Evolutionary conservation across 495 filamentous ascomycete genomes (phyloP), one percentile per base, ranked within the genome.

Genomic region (Xylaria acuta): DNA sequence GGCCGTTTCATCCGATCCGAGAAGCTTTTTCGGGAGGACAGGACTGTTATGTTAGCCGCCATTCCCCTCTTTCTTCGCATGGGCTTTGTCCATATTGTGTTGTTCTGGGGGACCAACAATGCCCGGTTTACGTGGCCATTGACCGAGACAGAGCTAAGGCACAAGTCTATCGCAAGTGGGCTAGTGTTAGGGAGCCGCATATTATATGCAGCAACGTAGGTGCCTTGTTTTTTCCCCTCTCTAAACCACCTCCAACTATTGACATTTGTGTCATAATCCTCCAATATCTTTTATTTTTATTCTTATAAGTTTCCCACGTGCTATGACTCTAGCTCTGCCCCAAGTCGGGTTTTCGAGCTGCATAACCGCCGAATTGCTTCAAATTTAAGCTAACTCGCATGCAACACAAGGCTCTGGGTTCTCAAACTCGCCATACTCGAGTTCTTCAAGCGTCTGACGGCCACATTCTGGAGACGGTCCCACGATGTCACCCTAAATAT

Each of bases 31-130:
- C 80, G 84, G 32, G 96, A 98, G 78, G 96, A 99, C 78, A 94
- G 91, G 85, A 87, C 92, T 70, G 97, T 96, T 82, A 90, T 93
- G 72, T 81, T 88, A 34, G 92, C 92, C 72, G 85, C 97, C 49
- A 86, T 98, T 20, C 96, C 96, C 40, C 82, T 99, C 69, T 77
- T 94, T 58, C 80, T 88, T 69, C 90, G 96, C 73, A 97, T 98
- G 92, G 93, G 86, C 30, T 87, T 95, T 69, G 89, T 97, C 16
- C 95, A 99, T 86, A 85, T 93, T 69, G 88, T 99, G 22, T 82
- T 99, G 75, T 76, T 92, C 12, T 93, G 88, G 75, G 96, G 94
- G 11, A 99, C 96, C 62, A 99, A 98, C 80, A 98, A 99, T 75
- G 87, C 84, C 20, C 77, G 86, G 32, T 82, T 87, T 20, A 78